Percentiles rank a stretch among this genome's conserved stretches.
phyloP scores from a whole-genome alignment of 2,329 filamentous ascomycete species.

The Colletotrichum musae region DNA sequence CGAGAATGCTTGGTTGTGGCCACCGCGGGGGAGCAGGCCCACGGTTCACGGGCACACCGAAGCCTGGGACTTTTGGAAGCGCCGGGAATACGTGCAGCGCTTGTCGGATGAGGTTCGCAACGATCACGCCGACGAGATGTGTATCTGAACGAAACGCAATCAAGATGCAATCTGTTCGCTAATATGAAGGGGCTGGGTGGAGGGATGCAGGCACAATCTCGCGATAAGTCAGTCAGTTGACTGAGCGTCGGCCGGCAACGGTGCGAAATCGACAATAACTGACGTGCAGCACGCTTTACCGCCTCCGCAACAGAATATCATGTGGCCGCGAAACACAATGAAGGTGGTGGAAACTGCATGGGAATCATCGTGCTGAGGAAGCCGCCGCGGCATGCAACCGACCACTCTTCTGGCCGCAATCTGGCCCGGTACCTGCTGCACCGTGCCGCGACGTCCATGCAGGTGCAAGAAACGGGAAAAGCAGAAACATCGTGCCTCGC shows the following conservation, averaged over 20 bases:
- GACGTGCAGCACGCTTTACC: slow-evolving; percentile 16
- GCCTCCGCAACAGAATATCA: slow-evolving; percentile 28
- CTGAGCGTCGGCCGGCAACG: slow-evolving; percentile 2
- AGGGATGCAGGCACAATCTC: slow-evolving; percentile 14
- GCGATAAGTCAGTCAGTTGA: slow-evolving; percentile 1
- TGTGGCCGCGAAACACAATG: slow-evolving; percentile 33
- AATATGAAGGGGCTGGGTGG: slow-evolving; percentile 36
- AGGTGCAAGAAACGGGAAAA: slow-evolving; percentile 23
- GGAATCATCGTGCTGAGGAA: slow-evolving; percentile 16
- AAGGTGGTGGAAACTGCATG: slow-evolving; percentile 15
- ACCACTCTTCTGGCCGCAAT: slow-evolving; percentile 21
- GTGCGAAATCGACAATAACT: slow-evolving; percentile 7
- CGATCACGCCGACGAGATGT: slow-evolving; percentile 3
- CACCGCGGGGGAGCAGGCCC: slow-evolving; percentile 13
- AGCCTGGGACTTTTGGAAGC: slow-evolving; percentile 3
- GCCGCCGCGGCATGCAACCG: slow-evolving; percentile 19
- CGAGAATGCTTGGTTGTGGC: slow-evolving; percentile 18
- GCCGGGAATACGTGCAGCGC: slow-evolving; percentile 3
- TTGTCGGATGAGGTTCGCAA: slow-evolving; percentile 16
- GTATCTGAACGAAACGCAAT: slow-evolving; percentile 18
- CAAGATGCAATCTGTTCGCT: slow-evolving; percentile 34
- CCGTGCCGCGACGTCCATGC: slow-evolving; percentile 38
- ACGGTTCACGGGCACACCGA: slow-evolving; percentile 23
- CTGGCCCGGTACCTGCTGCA: slow-evolving; percentile 33
- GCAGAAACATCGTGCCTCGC: slow-evolving; percentile 20